Base-by-base conservation (phyloP, 2,329 filamentous ascomycete species). In the Emericellopsis cladophorae region DNA sequence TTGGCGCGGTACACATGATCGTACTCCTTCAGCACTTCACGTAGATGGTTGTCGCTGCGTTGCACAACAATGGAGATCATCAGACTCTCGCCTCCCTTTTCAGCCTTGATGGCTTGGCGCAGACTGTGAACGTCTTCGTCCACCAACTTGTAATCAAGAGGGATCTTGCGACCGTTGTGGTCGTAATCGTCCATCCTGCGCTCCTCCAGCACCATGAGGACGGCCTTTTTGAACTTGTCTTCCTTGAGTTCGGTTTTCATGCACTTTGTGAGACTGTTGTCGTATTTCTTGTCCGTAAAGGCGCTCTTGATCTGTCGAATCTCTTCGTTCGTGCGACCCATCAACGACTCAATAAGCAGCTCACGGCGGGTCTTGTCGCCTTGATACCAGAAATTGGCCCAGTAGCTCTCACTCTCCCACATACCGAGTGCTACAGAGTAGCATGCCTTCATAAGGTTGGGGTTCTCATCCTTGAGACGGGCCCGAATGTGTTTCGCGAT, bases 361-460 rank as follows among this genome's bases (percentile, higher is more conserved):
- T 96, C 90, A 6, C 89, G 78, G 3, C 87, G 75, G 7, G 81
- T 85, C 52, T 81, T 84, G 59, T 90, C 84, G 31, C 81, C 81
- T 56, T 95, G 90, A 63, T 95, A 96, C 81, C 88, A 96, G 61
- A 87, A 95, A 59, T 95, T 96, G 44, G 90, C 88, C 89, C 92
- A 98, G 68, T 95, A 95, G 0, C 87, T 86, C 59, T 98, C 92
- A 50, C 80, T 82, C 64, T 95, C 92, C 81, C 88, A 96, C 40
- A 75, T 74, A 9, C 92, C 92, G 0, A 96, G 74, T 0, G 90
- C 88, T 3, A 86, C 89, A 4, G 89, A 79, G 58, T 96, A 95
- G 54, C 83, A 88, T 7, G 84, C 84, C 62, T 96, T 96, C 63
- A 89, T 90, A 49, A 96, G 80, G 50, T 77, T 80, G 5, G 79